Conservation (phyloP, 2,329 filamentous ascomycete genomes). For the Neoascochyta sp. region DNA sequence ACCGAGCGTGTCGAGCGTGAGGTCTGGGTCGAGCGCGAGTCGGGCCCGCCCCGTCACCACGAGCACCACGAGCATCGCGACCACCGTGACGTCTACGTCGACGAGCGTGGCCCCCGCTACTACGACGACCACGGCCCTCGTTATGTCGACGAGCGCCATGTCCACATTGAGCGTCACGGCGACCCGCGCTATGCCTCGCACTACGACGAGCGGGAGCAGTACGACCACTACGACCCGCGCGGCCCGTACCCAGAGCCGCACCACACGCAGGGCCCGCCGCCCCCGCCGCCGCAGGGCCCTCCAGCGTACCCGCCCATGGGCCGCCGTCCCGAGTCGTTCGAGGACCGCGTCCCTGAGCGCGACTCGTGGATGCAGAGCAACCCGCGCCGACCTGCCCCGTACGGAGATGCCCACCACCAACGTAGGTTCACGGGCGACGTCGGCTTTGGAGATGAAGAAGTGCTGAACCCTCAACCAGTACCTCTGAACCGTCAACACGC, state of each 20-base stretch:
- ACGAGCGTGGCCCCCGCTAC: slow-evolving; percentile 20
- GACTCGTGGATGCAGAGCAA: slow-evolving; percentile 34
- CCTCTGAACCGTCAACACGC: slow-evolving; percentile 24
- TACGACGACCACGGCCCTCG: slow-evolving; percentile 21
- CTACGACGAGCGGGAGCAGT: slow-evolving; percentile 17
- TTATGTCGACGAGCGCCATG: slow-evolving; percentile 18
- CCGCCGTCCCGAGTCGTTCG: slow-evolving; percentile 33
- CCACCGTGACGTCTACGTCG: slow-evolving; percentile 19
- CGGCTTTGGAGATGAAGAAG: slow-evolving; percentile 37
- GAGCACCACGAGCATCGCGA: slow-evolving; percentile 23
- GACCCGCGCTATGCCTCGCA: slow-evolving; percentile 28
- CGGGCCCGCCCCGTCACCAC: slow-evolving; percentile 15
- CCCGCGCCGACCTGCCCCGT: slow-evolving; percentile 8
- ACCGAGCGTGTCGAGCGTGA: slow-evolving; percentile 29
- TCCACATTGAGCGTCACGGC: slow-evolving; percentile 19
- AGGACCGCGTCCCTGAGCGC: slow-evolving; percentile 37
- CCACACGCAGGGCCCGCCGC: slow-evolving; percentile 14
- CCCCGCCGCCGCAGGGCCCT: slow-evolving; percentile 6
- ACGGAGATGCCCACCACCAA: slow-evolving; percentile 30
- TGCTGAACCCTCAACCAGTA: slow-evolving; percentile 39
- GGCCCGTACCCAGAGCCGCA: slow-evolving; percentile 13
- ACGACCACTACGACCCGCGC: slow-evolving; percentile 15
- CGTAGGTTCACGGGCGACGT: slow-evolving; percentile 34
- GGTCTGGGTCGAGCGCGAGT: slow-evolving; percentile 27
- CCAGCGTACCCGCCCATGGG: slow-evolving; percentile 22